These are phyloP conservation scores for Cenchrus americanus DNA, from an alignment of 176 grass and related monocot species.

Conservation along the genomic window DNA sequence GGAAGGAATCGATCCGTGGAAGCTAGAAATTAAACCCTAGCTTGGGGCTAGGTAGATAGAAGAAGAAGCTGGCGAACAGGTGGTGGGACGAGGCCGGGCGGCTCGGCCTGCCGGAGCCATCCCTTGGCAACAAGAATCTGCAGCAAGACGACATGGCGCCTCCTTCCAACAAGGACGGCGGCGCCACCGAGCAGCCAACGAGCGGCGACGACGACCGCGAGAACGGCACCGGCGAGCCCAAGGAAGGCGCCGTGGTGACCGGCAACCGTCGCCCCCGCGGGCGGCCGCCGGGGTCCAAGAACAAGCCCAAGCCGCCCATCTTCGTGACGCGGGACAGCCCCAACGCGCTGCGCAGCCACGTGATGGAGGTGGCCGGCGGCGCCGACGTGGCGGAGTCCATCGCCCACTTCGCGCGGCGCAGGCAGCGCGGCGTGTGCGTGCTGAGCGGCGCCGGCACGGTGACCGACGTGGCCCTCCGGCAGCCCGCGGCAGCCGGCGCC, in stretches of 20 bases:
- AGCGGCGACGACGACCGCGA: conserved; percentile 56
- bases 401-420: conserved; percentile 73
- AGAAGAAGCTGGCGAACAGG: conserved; percentile 65
- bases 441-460: conserved; percentile 79
- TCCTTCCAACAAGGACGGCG: conserved; percentile 35
- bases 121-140: conserved; percentile 10
- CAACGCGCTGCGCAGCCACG: conserved; percentile 80
- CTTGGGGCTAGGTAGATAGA: not conserved
- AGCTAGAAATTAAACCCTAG: not conserved
- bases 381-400: conserved; percentile 84
- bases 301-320: conserved; percentile 87
- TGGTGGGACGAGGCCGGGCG: conserved; percentile 77
- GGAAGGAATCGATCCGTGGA: not conserved
- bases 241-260: conserved; percentile 65
- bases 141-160: conserved; percentile 31
- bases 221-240: conserved; percentile 56
- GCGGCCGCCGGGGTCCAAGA: conserved; percentile 79
- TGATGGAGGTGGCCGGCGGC: conserved; percentile 78
- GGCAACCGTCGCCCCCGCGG: conserved; percentile 72
- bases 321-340: conserved; percentile 87
- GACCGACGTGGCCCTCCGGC: conserved; percentile 67
- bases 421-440: conserved; percentile 82
- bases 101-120: conserved; percentile 48
- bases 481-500: conserved; percentile 62
- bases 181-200: conserved; percentile 23